Evolutionary conservation across 768 basidiomycete genomes (phyloP).

Genomic region (Lactarius pseudohatsudake): DNA sequence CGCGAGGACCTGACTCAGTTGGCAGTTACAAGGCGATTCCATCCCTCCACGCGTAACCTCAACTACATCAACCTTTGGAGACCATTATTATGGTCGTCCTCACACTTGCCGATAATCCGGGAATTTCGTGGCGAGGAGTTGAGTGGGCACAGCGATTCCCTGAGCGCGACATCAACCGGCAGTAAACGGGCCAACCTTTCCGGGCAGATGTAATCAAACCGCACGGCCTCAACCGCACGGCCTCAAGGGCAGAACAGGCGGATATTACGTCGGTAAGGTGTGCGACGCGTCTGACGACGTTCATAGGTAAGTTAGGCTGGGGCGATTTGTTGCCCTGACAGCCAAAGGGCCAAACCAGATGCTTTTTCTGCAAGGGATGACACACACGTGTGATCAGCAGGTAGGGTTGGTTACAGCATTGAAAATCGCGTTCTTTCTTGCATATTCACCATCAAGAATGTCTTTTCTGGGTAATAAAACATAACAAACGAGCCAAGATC

Average conservation of each 20-base stretch:
- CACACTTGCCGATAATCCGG: background rate
- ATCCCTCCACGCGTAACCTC: background rate
- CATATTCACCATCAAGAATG: background rate
- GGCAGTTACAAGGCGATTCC: background rate
- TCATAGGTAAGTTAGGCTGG: background rate
- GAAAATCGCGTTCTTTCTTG: slow-evolving; percentile 15
- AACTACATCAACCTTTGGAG: no score
- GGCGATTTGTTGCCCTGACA: slow-evolving; percentile 12
- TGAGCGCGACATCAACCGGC: background rate
- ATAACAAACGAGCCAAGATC: slow-evolving; percentile 1
- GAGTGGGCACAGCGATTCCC: background rate
- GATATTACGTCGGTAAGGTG: slow-evolving; percentile 10
- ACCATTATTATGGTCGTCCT: background rate
- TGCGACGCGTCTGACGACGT: background rate
- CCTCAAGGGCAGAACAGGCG: background rate
- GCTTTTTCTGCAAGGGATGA: background rate
- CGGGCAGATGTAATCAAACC: background rate
- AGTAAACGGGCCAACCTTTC: background rate
- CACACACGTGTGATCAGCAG: background rate
- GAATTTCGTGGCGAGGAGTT: background rate
- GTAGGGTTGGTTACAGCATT: background rate
- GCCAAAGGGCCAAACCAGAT: background rate
- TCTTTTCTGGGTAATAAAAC: slow-evolving; percentile 5
- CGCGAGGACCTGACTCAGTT: background rate
- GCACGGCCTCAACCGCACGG: no score